phyloP scores from a whole-genome alignment of 2,329 filamentous ascomycete genomes.

The Pyrenophora teres region DNA sequence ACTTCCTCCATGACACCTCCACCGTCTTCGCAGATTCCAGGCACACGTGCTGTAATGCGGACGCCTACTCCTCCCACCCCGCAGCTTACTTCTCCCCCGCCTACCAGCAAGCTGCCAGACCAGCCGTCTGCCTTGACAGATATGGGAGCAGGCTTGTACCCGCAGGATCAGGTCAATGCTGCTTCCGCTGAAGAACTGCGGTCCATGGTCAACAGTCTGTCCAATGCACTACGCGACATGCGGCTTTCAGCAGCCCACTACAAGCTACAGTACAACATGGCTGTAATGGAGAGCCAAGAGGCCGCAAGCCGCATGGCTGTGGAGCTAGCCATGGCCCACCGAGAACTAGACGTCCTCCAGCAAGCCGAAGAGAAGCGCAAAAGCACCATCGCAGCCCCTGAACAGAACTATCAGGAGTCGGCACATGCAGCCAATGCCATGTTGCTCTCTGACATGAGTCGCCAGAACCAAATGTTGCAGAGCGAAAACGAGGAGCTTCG shows the following conservation, averaged over 20 bases:
- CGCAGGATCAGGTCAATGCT: slow-evolving; percentile 56
- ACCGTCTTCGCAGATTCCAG: slow-evolving; percentile 63
- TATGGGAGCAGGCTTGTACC: slow-evolving; percentile 51
- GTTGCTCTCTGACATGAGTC: slow-evolving; percentile 53
- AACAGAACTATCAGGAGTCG: slow-evolving; percentile 60
- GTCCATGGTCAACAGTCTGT: slow-evolving; percentile 58
- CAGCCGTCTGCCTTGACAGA: slow-evolving; percentile 34
- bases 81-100: slow-evolving; percentile 56
- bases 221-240: slow-evolving; percentile 62
- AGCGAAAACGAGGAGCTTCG: slow-evolving; percentile 68
- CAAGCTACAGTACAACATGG: slow-evolving; percentile 85
- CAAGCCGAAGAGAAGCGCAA: slow-evolving; percentile 70
- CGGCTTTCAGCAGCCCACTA: slow-evolving; percentile 88
- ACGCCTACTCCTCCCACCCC: slow-evolving; percentile 58
- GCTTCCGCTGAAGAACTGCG: slow-evolving; percentile 60
- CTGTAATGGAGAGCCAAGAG: slow-evolving; percentile 82
- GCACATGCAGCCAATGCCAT: slow-evolving; percentile 61
- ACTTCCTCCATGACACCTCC: slow-evolving; percentile 66
- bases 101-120: slow-evolving; percentile 44
- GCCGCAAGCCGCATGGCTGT: slow-evolving; percentile 85
- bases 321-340: slow-evolving; percentile 87
- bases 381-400: slow-evolving; percentile 58
- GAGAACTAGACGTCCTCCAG: slow-evolving; percentile 84
- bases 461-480: slow-evolving; percentile 67
- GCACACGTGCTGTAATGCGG: slow-evolving; percentile 46